Evolutionary conservation across 768 basidiomycete species (phyloP).

Genomic region (Auriscalpium vulgare): DNA sequence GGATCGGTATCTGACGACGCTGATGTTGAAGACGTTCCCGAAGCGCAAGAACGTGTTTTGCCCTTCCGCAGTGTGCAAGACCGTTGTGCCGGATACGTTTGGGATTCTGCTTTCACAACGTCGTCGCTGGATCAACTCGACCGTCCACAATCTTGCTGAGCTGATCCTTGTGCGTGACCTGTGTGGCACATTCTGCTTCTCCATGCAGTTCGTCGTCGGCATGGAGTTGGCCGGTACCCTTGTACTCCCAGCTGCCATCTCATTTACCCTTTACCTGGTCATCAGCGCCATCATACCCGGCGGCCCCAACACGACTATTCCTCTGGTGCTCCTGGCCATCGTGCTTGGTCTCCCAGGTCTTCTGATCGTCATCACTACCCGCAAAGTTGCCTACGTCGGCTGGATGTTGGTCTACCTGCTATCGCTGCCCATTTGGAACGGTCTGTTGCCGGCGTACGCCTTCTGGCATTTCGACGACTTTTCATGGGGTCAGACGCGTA

Average conservation of each 20-base stretch:
- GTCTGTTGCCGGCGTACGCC: conserved; percentile 89
- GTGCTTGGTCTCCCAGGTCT: conserved; percentile 95
- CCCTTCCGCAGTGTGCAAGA: conserved; percentile 98
- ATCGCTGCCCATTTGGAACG: conserved; percentile 96
- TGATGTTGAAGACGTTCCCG: conserved; percentile 98
- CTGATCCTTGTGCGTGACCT: conserved; percentile 91
- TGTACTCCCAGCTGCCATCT: conserved; percentile 93
- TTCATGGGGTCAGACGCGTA: conserved; percentile 94
- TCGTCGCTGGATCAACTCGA: conserved; percentile 99
- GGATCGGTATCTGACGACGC: conserved; percentile 97
- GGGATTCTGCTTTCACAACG: conserved; percentile 88
- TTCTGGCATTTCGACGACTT: conserved; percentile 99
- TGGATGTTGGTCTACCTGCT: conserved; percentile 96
- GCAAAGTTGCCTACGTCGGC: conserved; percentile 89
- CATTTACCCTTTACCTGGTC: conserved; percentile 93
- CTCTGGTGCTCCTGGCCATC: conserved; percentile 86
- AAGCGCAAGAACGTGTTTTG: conserved; percentile 99
- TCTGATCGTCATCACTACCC: conserved; percentile 91
- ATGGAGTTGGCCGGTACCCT: conserved; percentile 98
- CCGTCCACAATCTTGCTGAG: conserved; percentile 95
- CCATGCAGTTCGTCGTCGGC: conserved; percentile 98
- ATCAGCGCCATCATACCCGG: conserved; percentile 80
- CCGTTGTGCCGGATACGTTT: conserved; percentile 96
- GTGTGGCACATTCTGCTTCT: conserved; percentile 99
- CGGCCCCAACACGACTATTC: conserved; percentile 72